phyloP scores from a whole-genome alignment of 306 rosid genomes.

The Medicago ruthenica region DNA sequence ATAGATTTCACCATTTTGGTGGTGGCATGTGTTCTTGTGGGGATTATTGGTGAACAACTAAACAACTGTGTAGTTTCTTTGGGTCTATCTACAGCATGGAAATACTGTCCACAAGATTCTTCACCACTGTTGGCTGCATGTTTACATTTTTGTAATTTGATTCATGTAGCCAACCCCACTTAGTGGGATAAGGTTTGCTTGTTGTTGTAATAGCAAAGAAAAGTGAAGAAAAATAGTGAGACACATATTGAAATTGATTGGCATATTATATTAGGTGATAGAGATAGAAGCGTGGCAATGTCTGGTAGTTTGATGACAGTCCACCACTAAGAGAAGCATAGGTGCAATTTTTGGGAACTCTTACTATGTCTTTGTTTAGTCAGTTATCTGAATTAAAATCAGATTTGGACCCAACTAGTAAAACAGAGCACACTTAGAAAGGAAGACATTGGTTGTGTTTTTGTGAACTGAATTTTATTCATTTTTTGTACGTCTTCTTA shows the following conservation, averaged over 20 bases:
- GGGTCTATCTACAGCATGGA: constrained; percentile 12
- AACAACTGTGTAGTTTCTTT: constrained; percentile 19
- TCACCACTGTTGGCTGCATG: constrained; percentile 12
- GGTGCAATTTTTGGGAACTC: constrained; percentile 4
- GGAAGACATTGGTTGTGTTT: background rate
- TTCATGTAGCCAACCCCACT: no score
- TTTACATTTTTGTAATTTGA: no score
- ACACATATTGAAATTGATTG: background rate
- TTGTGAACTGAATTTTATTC: background rate
- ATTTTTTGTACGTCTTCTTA: background rate
- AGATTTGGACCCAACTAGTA: background rate
- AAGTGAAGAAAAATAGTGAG: constrained; percentile 21
- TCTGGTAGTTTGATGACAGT: constrained; percentile 26
- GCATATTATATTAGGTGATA: background rate
- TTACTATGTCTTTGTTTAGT: background rate
- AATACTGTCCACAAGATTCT: constrained; percentile 15
- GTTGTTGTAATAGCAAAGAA: background rate
- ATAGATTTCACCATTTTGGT: constrained; percentile 85
- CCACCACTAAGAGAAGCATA: background rate
- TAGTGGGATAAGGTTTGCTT: no score
- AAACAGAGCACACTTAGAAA: background rate
- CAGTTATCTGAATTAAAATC: constrained; percentile 9
- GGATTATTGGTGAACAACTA: constrained; percentile 71
- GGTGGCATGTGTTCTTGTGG: constrained; percentile 85
- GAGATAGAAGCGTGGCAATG: constrained; percentile 17